phyloP scores from a whole-genome alignment of 768 basidiomycete species.

The Filobasidium wieringae region DNA sequence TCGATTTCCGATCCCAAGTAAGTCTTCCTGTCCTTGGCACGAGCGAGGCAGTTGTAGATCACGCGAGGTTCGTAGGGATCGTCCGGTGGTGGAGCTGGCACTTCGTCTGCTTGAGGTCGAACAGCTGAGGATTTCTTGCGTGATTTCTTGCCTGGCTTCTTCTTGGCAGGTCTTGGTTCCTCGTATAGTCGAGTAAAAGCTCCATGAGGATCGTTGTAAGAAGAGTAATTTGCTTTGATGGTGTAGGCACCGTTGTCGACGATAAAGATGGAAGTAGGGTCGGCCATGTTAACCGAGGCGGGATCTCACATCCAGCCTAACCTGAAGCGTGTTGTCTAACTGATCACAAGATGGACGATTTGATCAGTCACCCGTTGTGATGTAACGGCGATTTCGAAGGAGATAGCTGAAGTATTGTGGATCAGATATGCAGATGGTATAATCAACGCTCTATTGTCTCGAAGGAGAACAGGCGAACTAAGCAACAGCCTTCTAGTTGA shows the following conservation, averaged over 20 bases:
- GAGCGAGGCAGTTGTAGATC: conserved; percentile 67
- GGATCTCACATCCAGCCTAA: too few relatives aligned
- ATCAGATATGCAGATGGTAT: not conserved
- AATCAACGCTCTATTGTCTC: conserved; percentile 4
- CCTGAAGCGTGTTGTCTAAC: too few relatives aligned
- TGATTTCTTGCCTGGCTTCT: not conserved
- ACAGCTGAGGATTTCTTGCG: not conserved
- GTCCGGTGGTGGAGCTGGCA: not conserved
- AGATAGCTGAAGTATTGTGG: too few relatives aligned
- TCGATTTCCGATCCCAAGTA: conserved; percentile 71
- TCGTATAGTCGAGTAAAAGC: conserved; percentile 38
- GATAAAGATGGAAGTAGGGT: conserved; percentile 46
- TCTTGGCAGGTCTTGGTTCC: conserved; percentile 13
- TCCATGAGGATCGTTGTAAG: conserved; percentile 37
- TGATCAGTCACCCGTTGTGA: too few relatives aligned
- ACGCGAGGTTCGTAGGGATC: conserved; percentile 42
- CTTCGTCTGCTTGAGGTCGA: not conserved
- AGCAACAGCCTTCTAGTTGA: conserved; percentile 20
- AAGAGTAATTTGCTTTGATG: conserved; percentile 49
- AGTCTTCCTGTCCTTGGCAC: conserved; percentile 66
- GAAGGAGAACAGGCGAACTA: conserved; percentile 2
- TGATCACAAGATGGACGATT: not conserved
- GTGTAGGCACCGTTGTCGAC: conserved; percentile 79
- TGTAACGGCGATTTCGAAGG: too few relatives aligned
- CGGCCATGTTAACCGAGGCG: not conserved